phyloP scores from a whole-genome alignment of 2,329 filamentous ascomycete genomes.

The Cercospora citrullina region DNA sequence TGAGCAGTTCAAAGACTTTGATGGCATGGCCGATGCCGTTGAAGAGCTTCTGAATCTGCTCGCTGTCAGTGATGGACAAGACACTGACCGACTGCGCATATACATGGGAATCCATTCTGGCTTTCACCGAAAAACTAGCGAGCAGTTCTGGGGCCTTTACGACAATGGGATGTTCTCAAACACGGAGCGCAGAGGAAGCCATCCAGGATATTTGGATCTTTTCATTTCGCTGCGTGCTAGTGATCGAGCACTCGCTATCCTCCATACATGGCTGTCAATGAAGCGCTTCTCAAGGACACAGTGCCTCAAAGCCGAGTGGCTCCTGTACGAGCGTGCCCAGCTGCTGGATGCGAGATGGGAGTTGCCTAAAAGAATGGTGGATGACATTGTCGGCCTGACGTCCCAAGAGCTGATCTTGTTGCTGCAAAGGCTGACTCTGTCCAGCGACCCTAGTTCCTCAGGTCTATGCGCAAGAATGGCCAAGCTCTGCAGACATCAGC shows the following conservation, averaged over 20 bases:
- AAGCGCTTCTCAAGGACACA: conserved; percentile 39
- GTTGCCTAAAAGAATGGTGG: conserved; percentile 6
- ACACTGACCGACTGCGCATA: conserved; percentile 20
- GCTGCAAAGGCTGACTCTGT: background rate
- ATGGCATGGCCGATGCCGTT: conserved; percentile 11
- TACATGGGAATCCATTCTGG: conserved; percentile 31
- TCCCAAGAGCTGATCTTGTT: conserved; percentile 10
- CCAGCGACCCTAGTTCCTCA: background rate
- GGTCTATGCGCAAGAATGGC: conserved; percentile 1
- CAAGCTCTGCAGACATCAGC: conserved; percentile 21
- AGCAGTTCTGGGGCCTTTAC: conserved; percentile 32
- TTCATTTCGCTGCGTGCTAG: conserved; percentile 48
- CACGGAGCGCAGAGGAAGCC: background rate
- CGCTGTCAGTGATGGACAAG: conserved; percentile 7
- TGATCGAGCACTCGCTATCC: conserved; percentile 45
- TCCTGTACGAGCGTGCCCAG: background rate
- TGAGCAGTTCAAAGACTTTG: conserved; percentile 16
- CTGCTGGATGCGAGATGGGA: conserved; percentile 7
- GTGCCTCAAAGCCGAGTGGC: conserved; percentile 15
- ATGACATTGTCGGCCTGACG: conserved; percentile 12
- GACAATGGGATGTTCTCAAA: conserved; percentile 16
- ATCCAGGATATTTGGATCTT: conserved; percentile 38
- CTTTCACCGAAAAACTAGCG: conserved; percentile 25
- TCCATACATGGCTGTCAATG: conserved; percentile 44
- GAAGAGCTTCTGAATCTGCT: conserved; percentile 28